Conservation (phyloP, 2,329 filamentous ascomycete species). For the Hyphodiscus sp. region DNA sequence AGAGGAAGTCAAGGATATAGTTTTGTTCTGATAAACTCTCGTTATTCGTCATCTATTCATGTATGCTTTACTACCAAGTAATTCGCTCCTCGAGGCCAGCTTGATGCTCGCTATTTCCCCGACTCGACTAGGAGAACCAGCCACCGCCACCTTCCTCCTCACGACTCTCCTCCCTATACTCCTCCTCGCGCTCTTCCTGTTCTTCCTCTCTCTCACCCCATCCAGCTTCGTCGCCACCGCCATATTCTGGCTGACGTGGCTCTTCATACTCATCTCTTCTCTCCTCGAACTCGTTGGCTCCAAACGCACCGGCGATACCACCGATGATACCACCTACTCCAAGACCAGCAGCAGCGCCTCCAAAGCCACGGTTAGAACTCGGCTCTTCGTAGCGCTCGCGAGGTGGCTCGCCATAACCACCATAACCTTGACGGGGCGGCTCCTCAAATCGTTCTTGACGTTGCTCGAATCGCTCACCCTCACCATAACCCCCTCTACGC, state of each 20-base stretch:
- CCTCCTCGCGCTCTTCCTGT: constrained; percentile 6
- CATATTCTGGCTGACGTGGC: constrained; percentile 13
- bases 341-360: neutral
- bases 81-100: no score
- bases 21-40: no score
- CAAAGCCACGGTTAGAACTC: neutral
- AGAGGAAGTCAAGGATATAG: no score
- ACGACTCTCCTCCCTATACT: constrained; percentile 11
- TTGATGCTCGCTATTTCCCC: no score
- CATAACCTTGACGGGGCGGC: constrained; percentile 10
- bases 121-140: constrained; percentile 13
- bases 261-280: constrained; percentile 6
- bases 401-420: neutral
- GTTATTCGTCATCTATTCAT: no score
- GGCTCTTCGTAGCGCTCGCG: neutral
- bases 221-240: constrained; percentile 7
- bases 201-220: constrained; percentile 1
- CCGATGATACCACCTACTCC: neutral
- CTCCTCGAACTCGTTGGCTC: constrained; percentile 1
- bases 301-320: neutral
- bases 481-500: neutral
- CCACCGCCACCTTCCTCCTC: constrained; percentile 16
- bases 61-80: no score
- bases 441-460: constrained; percentile 6
- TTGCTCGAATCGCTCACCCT: neutral